Evolutionary conservation across 495 filamentous ascomycete genomes (phyloP).

Genomic region (Amorphotheca resinae): DNA sequence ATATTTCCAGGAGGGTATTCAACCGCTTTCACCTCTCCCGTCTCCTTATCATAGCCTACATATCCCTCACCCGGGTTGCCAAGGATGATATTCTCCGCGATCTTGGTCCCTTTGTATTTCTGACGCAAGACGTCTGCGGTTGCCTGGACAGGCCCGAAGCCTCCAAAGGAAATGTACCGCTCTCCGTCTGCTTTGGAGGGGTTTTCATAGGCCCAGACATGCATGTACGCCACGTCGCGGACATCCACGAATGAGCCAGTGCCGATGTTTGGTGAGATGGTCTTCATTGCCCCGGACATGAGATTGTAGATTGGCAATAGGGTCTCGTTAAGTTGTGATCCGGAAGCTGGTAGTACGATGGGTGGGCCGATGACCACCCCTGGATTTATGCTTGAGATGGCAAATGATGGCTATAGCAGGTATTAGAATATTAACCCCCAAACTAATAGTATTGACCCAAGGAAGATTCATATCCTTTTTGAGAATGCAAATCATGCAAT

Average conservation of each 20-base stretch:
- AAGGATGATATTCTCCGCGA: constrained; percentile 22
- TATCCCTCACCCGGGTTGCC: constrained; percentile 30
- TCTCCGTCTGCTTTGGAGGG: constrained; percentile 24
- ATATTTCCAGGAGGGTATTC: neutral
- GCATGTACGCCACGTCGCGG: constrained; percentile 30
- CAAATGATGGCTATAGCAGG: constrained; percentile 15
- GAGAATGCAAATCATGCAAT: too few species aligned
- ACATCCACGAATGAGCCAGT: constrained; percentile 28
- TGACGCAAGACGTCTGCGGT: constrained; percentile 28
- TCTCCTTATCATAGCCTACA: constrained; percentile 18
- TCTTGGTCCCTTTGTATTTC: constrained; percentile 23
- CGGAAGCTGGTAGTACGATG: constrained; percentile 6
- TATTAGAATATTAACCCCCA: neutral
- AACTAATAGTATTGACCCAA: neutral
- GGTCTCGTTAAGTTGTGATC: constrained; percentile 20
- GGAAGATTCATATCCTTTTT: too few species aligned
- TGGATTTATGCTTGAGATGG: constrained; percentile 19
- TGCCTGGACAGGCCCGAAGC: constrained; percentile 23
- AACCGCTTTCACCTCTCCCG: constrained; percentile 8
- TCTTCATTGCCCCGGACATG: constrained; percentile 10
- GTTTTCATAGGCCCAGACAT: constrained; percentile 27
- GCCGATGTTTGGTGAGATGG: constrained; percentile 15
- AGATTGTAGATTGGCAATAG: constrained; percentile 16
- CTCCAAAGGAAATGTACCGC: constrained; percentile 23
- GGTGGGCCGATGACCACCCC: constrained; percentile 20